Evolutionary conservation across 352 stramenopile species (phyloP), one percentile per base, ranked within the genome.

Genomic region (Peronospora belbahrii): DNA sequence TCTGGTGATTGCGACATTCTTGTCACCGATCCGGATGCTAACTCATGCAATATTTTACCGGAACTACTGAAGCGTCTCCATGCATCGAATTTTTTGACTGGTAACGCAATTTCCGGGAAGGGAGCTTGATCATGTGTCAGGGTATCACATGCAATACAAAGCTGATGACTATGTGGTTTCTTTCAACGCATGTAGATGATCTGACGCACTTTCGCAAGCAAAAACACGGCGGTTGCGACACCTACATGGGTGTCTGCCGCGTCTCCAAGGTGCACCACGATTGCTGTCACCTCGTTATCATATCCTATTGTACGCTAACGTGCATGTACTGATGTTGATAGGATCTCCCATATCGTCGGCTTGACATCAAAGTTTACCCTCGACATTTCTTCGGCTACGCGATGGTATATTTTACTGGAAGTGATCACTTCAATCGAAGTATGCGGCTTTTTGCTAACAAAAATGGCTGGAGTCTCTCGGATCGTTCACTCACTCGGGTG

Each of bases 361-460:
- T 95, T 7, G 81, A 95, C 27, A 83, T 95, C 56, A 95, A 93
- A 52, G 69, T 94, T 28, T 95, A 94, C 42, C 81, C 82, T 27
- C 75, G 79, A 1, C 62, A 71, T 1, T 83, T 67, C 23, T 93
- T 88, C 41, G 72, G 80, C 2, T 92, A 90, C 50, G 85, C 84
- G 17, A 60, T 94, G 19, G 51, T 96, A 23, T 95, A 96, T 50
- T 96, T 96, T 54, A 96, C 87, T 0, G 85, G 85, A 18, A 95
- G 80, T 48, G 84, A 95, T 48, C 83, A 95, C 33, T 96, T 96
- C 46, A 96, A 96, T 54, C 66, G 67, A 25, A 92, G 76, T 22
- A 90, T 95, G 74, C 59, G 83, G 10, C 61, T 85, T 0, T 93
- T 75, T 59, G 80, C 80, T 2, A 81, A 76, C 38, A 86, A 83